Base-by-base conservation (phyloP, 2,329 filamentous ascomycete species). In the Ceratocystis colombiana region DNA sequence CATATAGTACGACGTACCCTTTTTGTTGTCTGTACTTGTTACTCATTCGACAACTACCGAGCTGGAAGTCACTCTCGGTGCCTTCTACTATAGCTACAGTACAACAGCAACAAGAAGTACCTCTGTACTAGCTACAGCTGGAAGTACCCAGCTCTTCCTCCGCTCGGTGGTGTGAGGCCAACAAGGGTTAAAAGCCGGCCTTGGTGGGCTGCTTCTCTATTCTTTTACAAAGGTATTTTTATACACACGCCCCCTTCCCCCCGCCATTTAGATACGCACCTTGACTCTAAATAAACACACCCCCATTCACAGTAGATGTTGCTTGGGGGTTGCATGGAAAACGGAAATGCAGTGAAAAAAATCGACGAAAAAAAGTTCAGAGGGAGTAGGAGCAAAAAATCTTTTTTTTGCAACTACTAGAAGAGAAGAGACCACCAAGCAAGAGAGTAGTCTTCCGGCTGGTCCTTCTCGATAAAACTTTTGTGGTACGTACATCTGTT, bases 121-220 rank as follows among this genome's bases (percentile, higher is more conserved):
- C 30, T 7, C 55, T 12, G 48, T 53, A 53, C 48, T 15, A 28
- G 48, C 48, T 25, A 53, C 22, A 53, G 48, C 4, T 15, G 48
- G 10, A 59, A 59, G 55, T 59, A 59, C 25, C 55, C 30, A 33
- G 55, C 30, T n/a, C 28, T n/a, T 59, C 22, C 22, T 59, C 17
- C 6, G 15, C 17, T n/a, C 28, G 55, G 15, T 59, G 30, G 25
- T 33, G n/a, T 15, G 20, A 59, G n/a, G 28, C 15, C 28, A 17
- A 59, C 55, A 59, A 30, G 55, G 55, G 55, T 59, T 59, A 20
- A 37, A 59, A 22, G 55, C 33, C 30, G 8, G 55, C 55, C 12
- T 59, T 15, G 28, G 33, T 33, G 25, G 22, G 6, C 12, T 8
- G 48, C 17, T 59, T 59, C 22, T n/a, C 5, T 28, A 2, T 53